Conservation (phyloP, 108 stramenopile genomes). For the Craspedostauros australis region DNA sequence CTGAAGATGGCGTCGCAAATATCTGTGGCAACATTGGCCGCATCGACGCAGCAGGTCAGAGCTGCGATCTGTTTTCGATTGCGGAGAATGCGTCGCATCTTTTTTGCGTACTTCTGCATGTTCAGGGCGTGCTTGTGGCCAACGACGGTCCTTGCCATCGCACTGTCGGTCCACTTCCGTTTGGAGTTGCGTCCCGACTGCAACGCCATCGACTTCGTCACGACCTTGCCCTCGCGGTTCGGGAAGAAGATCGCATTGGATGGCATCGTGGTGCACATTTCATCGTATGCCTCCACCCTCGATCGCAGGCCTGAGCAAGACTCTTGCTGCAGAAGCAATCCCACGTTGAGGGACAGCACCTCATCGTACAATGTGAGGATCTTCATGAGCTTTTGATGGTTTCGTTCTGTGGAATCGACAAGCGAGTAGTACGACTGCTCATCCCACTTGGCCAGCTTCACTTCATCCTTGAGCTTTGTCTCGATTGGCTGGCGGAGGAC, state of each 20-base stretch:
- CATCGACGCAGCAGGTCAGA: conserved; percentile 29
- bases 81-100: conserved; percentile 35
- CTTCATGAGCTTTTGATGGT: conserved; percentile 85
- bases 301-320: conserved; percentile 39
- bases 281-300: conserved; percentile 16
- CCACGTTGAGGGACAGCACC: conserved; percentile 53
- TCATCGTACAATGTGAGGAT: conserved; percentile 78
- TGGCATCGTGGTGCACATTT: conserved; percentile 20
- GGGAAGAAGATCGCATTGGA: conserved; percentile 26
- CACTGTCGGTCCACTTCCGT: conserved; percentile 7
- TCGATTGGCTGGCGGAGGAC: conserved; percentile 65
- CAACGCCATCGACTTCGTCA: neutral
- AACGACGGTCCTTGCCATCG: neutral
- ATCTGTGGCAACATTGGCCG: conserved; percentile 38
- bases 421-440: conserved; percentile 94
- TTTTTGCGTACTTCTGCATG: conserved; percentile 40
- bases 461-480: conserved; percentile 85
- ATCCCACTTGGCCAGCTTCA: conserved; percentile 97
- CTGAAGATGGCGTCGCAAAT: conserved; percentile 75
- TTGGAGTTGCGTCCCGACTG: neutral
- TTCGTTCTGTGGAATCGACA: conserved; percentile 88
- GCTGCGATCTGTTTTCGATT: neutral
- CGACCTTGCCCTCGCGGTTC: neutral
- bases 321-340: conserved; percentile 61
- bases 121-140: neutral